Base-by-base conservation (phyloP, 257 asterid species). In the Solanum ossicruentum region DNA sequence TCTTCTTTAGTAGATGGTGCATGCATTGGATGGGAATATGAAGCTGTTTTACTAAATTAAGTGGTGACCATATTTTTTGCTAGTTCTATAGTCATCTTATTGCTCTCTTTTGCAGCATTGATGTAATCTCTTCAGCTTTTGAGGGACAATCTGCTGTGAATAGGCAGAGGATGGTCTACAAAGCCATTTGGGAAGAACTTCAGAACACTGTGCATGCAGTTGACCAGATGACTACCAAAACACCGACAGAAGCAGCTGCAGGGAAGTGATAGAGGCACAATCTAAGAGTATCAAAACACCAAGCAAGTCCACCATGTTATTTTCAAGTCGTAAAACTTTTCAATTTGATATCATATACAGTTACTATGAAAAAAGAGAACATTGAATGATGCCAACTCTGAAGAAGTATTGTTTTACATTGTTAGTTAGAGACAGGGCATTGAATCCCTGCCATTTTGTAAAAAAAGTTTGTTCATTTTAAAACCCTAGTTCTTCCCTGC, bases 161-260 rank as follows among this genome's bases (percentile, higher is more conserved):
- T 84, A 91, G 99, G 89, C 99, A 97, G 93, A 92, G 99, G 90
- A 95, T 95, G 98, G 99, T 97, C 66, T 97, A 97, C 96, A 97
- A 95, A 90, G 98, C 97, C 83, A 97, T 97, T 88, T 97, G 99
- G 99, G 98, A 94, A 92, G 99, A 97, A 73, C 98, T 95, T 80
- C 98, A 97, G 86, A 92, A 91, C 51, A 88, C 89, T 45, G 99
- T 97, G 77, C 99, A 97, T 81, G 99, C 99, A 18, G 99, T 97
- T 39, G 99, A 97, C 87, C 96, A 94, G 87, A 97, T 97, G 98
- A 93, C 94, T 56, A 95, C 99, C 16, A 85, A 87, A 86, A 97
- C 99, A 58, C 99, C 99, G 0, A 72, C 92, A 4, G 98, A 95
- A 91, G 97, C 93, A 83, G 88, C 86, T 78, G 71, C 85, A 5